Conservation (phyloP, 306 rosid genomes). For the Nissolia schottii region DNA sequence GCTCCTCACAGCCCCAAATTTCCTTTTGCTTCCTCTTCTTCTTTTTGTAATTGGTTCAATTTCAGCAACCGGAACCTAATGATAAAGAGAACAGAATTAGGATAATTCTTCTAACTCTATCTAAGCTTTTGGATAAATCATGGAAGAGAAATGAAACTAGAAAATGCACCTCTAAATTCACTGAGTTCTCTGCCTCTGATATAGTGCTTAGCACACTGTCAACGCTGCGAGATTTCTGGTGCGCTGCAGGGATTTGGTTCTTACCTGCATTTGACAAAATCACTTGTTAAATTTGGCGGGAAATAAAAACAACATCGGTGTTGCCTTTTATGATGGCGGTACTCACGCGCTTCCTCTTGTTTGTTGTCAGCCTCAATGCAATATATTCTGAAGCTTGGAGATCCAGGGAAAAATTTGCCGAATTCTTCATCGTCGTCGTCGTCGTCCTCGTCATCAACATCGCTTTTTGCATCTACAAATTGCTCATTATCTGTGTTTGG, state of each 20-base stretch:
- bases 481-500: background rate
- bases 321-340: background rate
- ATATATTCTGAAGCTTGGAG: conserved; percentile 85
- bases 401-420: conserved; percentile 32
- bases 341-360: conserved; percentile 28
- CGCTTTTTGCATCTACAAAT: background rate
- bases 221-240: conserved; percentile 29
- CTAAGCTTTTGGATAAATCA: background rate
- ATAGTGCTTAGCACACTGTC: conserved; percentile 3
- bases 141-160: background rate
- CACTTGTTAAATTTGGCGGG: background rate
- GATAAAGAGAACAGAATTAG: background rate
- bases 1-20: conserved; percentile 40
- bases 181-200: background rate
- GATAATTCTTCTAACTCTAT: background rate
- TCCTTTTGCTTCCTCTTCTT: conserved; percentile 38
- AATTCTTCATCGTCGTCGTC: background rate
- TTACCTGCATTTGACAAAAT: conserved; percentile 34
- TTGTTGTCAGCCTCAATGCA: conserved; percentile 29
- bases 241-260: background rate
- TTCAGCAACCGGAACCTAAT: conserved; percentile 25
- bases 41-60: conserved; percentile 19
- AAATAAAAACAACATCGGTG: background rate
- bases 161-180: background rate
- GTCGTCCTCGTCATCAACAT: background rate